A percentile compares a stretch with the other conserved stretches of the same genome.
Conservation (phyloP, 2,329 filamentous ascomycete species). For the Mycosphaerella arachidis region DNA sequence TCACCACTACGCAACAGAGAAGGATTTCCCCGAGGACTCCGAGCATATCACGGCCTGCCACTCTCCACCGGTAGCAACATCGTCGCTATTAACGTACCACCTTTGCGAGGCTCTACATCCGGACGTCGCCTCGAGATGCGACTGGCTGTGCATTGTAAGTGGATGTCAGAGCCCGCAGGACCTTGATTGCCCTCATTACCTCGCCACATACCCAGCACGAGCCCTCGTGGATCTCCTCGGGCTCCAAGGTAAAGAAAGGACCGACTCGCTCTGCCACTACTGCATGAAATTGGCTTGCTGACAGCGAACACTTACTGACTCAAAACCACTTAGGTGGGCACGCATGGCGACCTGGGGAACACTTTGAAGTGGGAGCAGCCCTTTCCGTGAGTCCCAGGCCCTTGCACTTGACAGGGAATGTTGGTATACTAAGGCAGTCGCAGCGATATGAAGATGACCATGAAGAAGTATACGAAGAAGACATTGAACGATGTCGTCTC, state of each 20-base stretch:
- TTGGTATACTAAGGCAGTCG: not conserved
- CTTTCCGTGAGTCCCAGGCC: constrained; percentile 47
- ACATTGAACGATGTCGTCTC: constrained; percentile 59
- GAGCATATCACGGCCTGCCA: constrained; percentile 59
- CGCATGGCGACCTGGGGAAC: constrained; percentile 62
- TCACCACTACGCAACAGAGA: constrained; percentile 55
- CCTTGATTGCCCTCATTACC: no score
- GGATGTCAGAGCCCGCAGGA: not conserved
- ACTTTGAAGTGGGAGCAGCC: constrained; percentile 61
- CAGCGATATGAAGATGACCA: constrained; percentile 54
- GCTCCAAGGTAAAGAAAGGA: no score
- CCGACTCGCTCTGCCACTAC: not conserved
- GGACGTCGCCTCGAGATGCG: constrained; percentile 47
- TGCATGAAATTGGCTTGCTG: not conserved
- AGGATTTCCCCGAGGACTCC: constrained; percentile 54
- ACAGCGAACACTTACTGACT: not conserved
- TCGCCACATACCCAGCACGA: no score
- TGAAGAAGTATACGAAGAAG: constrained; percentile 60
- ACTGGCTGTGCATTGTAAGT: constrained; percentile 51
- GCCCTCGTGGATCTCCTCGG: no score
- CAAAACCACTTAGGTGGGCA: constrained; percentile 41
- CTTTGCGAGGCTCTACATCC: constrained; percentile 57
- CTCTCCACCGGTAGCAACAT: constrained; percentile 62
- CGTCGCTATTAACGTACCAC: constrained; percentile 59
- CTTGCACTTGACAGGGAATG: not conserved